Evolutionary conservation across 768 basidiomycete species (phyloP).

Genomic region (Strobilomyces dryophilus): DNA sequence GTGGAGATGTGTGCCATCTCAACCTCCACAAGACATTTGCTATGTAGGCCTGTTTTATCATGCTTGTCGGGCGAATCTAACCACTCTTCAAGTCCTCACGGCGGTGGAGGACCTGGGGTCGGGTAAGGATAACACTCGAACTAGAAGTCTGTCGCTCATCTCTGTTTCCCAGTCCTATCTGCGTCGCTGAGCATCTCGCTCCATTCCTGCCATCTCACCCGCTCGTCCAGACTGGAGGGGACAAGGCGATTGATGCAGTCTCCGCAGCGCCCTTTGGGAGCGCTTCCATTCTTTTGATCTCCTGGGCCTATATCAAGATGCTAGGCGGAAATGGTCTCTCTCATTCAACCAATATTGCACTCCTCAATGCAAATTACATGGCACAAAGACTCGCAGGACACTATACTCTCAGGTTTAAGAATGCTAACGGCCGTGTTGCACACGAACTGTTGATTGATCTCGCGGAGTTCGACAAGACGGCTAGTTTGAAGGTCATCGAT

Average conservation of each 20-base stretch:
- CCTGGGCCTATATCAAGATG: slow-evolving; percentile 99
- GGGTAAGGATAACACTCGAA: slow-evolving; percentile 45
- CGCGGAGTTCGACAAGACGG: slow-evolving; percentile 88
- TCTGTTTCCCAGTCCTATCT: slow-evolving; percentile 64
- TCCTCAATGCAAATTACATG: slow-evolving; percentile 98
- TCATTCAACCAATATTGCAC: slow-evolving; percentile 79
- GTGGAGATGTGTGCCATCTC: slow-evolving; percentile 96
- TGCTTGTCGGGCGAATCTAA: background rate
- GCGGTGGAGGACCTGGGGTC: slow-evolving; percentile 95
- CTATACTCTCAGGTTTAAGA: slow-evolving; percentile 87
- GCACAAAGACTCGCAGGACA: slow-evolving; percentile 79
- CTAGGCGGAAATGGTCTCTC: slow-evolving; percentile 90
- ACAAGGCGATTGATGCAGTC: slow-evolving; percentile 80
- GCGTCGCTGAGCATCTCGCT: slow-evolving; percentile 87
- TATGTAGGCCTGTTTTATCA: slow-evolving; percentile 51
- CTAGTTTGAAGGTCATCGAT: slow-evolving; percentile 89
- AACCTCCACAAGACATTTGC: slow-evolving; percentile 98
- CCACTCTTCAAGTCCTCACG: slow-evolving; percentile 67
- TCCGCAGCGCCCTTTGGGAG: slow-evolving; percentile 93
- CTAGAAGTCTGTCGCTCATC: background rate
- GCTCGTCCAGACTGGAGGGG: slow-evolving; percentile 57
- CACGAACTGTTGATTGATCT: slow-evolving; percentile 96
- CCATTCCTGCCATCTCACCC: slow-evolving; percentile 95
- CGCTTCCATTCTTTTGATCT: slow-evolving; percentile 92
- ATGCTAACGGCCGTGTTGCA: slow-evolving; percentile 87